These are phyloP conservation scores for Ambrosia hybrid DNA, from an alignment of 140 eudicot species.

Conservation along the genomic window DNA sequence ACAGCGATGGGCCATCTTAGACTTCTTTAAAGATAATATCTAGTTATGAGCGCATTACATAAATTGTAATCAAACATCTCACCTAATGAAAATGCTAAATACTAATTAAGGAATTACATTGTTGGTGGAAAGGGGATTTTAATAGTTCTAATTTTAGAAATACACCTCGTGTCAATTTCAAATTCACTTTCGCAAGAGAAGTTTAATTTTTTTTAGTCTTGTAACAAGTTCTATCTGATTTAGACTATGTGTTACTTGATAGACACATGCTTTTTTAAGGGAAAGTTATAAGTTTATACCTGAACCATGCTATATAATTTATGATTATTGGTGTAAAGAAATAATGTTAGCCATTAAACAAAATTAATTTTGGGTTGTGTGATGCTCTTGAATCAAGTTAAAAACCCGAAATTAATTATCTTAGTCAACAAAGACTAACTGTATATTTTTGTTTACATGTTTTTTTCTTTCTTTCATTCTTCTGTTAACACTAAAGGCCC, in stretches of 20 bases:
- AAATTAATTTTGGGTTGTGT: not conserved
- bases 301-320: no score
- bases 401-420: not conserved
- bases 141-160: constrained; percentile 25
- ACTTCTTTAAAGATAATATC: not conserved
- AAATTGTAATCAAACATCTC: constrained; percentile 11
- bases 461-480: no score
- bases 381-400: constrained; percentile 3
- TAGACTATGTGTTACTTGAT: no score
- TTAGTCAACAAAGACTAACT: not conserved
- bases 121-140: constrained; percentile 22
- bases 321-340: no score
- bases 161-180: constrained; percentile 14
- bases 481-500: no score
- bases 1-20: constrained; percentile 1
- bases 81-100: constrained; percentile 25
- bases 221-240: no score
- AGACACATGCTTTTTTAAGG: no score
- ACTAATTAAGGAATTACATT: constrained; percentile 28
- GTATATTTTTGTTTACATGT: not conserved
- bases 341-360: no score
- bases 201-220: not conserved
- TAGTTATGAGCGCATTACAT: constrained; percentile 9
- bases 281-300: no score
- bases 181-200: constrained; percentile 24